Evolutionary conservation across 306 rosid genomes (phyloP).

Genomic region (Acacia confusa): DNA sequence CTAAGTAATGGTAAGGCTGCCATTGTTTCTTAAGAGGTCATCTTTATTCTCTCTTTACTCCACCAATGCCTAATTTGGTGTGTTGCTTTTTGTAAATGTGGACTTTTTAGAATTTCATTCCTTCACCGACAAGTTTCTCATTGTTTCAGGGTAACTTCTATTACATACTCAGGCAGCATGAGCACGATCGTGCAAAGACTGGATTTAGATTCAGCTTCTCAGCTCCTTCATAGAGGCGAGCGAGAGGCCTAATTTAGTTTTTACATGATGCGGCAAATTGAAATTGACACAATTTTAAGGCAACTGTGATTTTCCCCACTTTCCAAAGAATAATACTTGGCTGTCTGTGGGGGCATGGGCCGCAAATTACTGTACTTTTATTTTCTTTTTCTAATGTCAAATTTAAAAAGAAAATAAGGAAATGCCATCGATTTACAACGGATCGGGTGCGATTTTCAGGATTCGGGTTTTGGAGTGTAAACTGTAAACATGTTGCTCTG

Average conservation of each 20-base stretch:
- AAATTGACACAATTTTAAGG: slow-evolving; percentile 28
- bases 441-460: slow-evolving; percentile 34
- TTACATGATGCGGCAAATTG: slow-evolving; percentile 1
- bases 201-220: slow-evolving; percentile 97
- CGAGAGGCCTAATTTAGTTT: slow-evolving; percentile 31
- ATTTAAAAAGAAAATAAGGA: slow-evolving; percentile 39
- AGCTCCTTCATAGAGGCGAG: slow-evolving; percentile 65
- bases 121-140: slow-evolving; percentile 29
- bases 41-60: background rate
- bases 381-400: slow-evolving; percentile 36
- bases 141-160: slow-evolving; percentile 80
- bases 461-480: slow-evolving; percentile 29
- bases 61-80: background rate
- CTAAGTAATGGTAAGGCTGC: background rate
- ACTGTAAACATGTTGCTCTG: background rate
- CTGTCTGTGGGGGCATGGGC: slow-evolving; percentile 24
- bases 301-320: slow-evolving; percentile 28
- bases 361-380: slow-evolving; percentile 7
- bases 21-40: background rate
- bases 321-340: slow-evolving; percentile 26
- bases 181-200: slow-evolving; percentile 75
- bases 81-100: background rate
- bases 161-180: slow-evolving; percentile 67
- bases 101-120: slow-evolving; percentile 4
- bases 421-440: slow-evolving; percentile 32